phyloP scores from a whole-genome alignment of 257 asterid genomes.

The Jasminum sambac region DNA sequence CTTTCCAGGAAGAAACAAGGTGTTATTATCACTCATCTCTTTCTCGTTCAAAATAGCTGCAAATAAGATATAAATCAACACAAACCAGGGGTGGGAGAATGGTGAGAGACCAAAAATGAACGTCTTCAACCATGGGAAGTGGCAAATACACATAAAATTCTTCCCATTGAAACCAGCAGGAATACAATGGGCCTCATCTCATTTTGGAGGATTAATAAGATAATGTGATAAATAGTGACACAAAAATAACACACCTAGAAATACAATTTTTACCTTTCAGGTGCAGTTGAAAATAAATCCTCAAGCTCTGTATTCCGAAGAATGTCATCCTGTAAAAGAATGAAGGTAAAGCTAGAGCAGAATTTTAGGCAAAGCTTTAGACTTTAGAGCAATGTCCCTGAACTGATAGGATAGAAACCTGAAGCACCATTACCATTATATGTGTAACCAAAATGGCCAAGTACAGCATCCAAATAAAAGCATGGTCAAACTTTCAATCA shows the following conservation, averaged over 20 bases:
- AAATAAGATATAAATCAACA: not conserved
- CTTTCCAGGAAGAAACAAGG: not conserved
- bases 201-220: not conserved
- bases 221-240: not conserved
- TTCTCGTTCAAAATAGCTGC: not conserved
- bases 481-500: constrained; percentile 11
- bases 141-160: not conserved
- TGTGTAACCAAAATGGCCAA: constrained; percentile 11
- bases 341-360: constrained; percentile 22
- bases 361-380: constrained; percentile 9
- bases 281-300: constrained; percentile 93
- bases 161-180: constrained; percentile 16
- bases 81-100: not conserved
- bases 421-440: no score
- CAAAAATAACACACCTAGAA: constrained; percentile 11
- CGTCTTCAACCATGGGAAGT: not conserved
- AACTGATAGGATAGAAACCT: constrained; percentile 11
- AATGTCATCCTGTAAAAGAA: constrained; percentile 79
- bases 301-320: constrained; percentile 79
- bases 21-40: not conserved
- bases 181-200: constrained; percentile 14
- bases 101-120: not conserved
- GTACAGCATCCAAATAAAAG: constrained; percentile 1
- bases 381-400: constrained; percentile 5
- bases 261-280: constrained; percentile 63